Percentiles rank a stretch among this genome's conserved stretches.
Conservation (phyloP, 768 basidiomycete genomes). For the Lepiota subincarnata region DNA sequence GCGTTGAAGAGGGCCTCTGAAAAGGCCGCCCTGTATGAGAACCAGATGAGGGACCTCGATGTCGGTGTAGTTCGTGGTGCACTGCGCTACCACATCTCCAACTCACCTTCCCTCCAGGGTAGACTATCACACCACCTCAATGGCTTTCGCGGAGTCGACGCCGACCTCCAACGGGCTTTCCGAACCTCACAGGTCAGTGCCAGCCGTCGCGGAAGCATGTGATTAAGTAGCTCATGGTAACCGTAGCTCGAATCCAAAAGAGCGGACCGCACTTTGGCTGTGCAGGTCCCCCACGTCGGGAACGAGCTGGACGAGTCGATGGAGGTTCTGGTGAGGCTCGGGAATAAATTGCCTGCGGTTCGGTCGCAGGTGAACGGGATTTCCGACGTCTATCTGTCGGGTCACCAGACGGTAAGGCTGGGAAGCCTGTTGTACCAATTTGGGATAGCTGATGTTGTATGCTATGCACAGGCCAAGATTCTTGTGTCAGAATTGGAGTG, state of each 20-base stretch:
- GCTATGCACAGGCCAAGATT: conserved; percentile 47
- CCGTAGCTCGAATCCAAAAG: conserved; percentile 55
- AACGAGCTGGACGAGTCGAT: conserved; percentile 59
- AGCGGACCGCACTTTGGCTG: conserved; percentile 52
- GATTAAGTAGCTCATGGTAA: conserved; percentile 5
- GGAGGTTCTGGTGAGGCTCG: conserved; percentile 52
- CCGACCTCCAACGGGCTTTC: conserved; percentile 61
- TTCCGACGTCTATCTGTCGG: conserved; percentile 64
- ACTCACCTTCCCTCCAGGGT: conserved; percentile 33
- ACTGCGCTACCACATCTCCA: background rate
- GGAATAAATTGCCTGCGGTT: conserved; percentile 55
- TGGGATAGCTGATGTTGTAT: background rate
- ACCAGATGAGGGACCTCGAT: conserved; percentile 60
- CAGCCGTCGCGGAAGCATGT: background rate
- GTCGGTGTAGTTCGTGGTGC: conserved; percentile 25
- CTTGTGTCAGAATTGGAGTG: conserved; percentile 65
- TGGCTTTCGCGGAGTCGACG: conserved; percentile 72
- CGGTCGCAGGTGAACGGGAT: conserved; percentile 61
- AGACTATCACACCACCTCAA: conserved; percentile 67
- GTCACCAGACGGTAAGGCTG: conserved; percentile 54
- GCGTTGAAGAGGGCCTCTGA: conserved; percentile 43
- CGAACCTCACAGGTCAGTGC: conserved; percentile 51
- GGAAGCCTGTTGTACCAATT: background rate
- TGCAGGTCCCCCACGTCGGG: conserved; percentile 61
- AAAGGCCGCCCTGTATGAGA: conserved; percentile 46